phyloP scores from a whole-genome alignment of 352 stramenopile genomes.

The Globisporangium splendens region DNA sequence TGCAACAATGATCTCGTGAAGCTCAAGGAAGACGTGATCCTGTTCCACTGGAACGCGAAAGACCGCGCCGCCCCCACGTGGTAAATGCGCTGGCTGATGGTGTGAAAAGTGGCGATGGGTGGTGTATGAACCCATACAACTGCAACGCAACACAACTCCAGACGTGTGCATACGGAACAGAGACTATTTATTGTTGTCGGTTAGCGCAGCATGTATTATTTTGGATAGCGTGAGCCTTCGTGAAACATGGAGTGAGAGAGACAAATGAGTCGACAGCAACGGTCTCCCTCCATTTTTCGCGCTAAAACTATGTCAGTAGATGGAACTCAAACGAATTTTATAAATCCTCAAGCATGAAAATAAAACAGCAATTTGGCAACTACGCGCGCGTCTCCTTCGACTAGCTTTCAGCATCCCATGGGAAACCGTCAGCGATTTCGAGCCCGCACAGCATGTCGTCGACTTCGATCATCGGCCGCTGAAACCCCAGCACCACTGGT shows the following conservation, averaged over 20 bases:
- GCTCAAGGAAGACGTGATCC: conserved; percentile 82
- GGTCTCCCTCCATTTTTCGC: too few species aligned
- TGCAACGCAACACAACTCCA: neutral
- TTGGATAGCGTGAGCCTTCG: neutral
- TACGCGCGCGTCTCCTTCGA: neutral
- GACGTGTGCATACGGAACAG: too few species aligned
- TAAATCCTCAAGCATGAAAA: neutral
- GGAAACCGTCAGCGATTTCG: neutral
- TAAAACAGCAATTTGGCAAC: neutral
- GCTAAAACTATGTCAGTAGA: too few species aligned
- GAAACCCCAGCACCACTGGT: conserved; percentile 36
- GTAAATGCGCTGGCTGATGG: conserved; percentile 14
- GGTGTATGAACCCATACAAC: neutral
- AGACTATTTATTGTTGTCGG: neutral
- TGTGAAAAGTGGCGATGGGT: neutral
- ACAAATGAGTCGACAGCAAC: neutral
- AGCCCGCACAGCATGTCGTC: neutral
- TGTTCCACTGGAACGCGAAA: conserved; percentile 84
- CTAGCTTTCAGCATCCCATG: neutral
- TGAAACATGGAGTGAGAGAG: neutral
- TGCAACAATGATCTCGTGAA: conserved; percentile 85
- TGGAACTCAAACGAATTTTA: neutral
- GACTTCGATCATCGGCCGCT: conserved; percentile 29
- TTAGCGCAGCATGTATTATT: neutral
- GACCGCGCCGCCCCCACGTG: conserved; percentile 42